Evolutionary conservation across 2,329 filamentous ascomycete species (phyloP), one percentile per base, ranked within the genome.

Genomic region (Thermothelomyces thermophilus): DNA sequence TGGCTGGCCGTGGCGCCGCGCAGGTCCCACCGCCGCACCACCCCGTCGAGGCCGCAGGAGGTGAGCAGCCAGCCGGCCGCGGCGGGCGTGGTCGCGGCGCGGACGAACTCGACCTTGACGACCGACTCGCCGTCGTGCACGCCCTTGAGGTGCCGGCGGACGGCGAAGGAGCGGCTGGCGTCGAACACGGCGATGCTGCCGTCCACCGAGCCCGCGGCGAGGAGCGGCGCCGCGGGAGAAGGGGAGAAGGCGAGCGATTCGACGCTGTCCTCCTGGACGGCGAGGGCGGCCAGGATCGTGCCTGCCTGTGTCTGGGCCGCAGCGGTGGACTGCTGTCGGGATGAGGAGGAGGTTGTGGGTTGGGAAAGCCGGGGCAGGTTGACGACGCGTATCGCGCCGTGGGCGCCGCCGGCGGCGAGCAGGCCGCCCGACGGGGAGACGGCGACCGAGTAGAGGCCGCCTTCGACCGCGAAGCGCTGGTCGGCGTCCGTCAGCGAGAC

Each of bases 61-160:
- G 91, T 97, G 46, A 97, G 72, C 54, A 94, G 64, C 83, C 81
- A 91, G 51, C 69, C 77, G 59, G 63, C 73, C 56, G 57, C 69
- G 56, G 58, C 69, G 63, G 74, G 73, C 8, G 51, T 51, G 14
- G 62, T 50, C 5, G 46, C 28, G 28, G 58, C 54, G 14, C 54
- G 51, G 51, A 95, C 79, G 62, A 95, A 98, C 53, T 96, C 89
- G 4, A 97, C 82, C 69, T 94, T 91, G 54, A 97, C 91, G 17
- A 98, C 88, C 1, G 88, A 85, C 62, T 86, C 85, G n/a, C 88
- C 86, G 57, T 90, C 86, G 66, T 95, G 91, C 1, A 88, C 90
- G 43, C 86, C 85, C 44, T 78, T 76, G 57, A 97, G 87, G 63
- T 90, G 83, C 48, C 88, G 74, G 45, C 93, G 79, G n/a, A 94